Evolutionary conservation across 1,139 yeast genomes (phyloP), one percentile per base, ranked within the genome.

Genomic region (Yamadazyma kanchanaburiensis): DNA sequence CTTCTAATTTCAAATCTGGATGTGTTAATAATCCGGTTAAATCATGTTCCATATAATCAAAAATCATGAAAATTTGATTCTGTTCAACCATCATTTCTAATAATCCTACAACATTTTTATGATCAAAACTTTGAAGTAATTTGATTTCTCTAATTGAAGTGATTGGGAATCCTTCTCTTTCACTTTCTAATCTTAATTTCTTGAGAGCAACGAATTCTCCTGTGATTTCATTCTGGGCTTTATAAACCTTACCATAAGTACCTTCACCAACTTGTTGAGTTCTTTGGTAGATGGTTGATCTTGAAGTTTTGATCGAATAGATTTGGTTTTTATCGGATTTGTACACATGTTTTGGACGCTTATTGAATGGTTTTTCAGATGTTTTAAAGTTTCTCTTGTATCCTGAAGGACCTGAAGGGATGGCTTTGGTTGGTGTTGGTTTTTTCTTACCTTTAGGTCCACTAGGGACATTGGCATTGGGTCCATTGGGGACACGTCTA

Each of bases 131-230:
- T 55, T 91, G 97, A 26, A 91, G 64, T 14, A 91, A 62, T 42
- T 88, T 81, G 37, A 89, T 87, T 58, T 91, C 98, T 44, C 98
- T 70, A 49, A 89, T 78, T 0, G 97, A 95, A 0, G 98, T 91
- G 14, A 91, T 85, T 1, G 98, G 98, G 57, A 91, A 87, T 0
- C 97, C 97, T 51, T 91, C 98, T 29, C 88, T 68, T 54, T 91
- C 97, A 6, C 79, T 62, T 51, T 91, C 97, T 51, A 91, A 68
- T 37, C 97, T 61, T 27, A 91, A 65, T 45, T 81, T 74, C 51
- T 91, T 91, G 49, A 91, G 64, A 1, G 98, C 98, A 15, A 88
- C 94, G 45, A 70, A 62, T 37, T 75, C 79, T 5, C 73, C 69
- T 0, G 96, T 86, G n/a, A 75, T 64, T 11, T 60, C 58, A 49